A percentile compares a stretch with the other conserved stretches of the same genome.
Conservation (phyloP, 352 stramenopile species). For the Phytophthora sp. region DNA sequence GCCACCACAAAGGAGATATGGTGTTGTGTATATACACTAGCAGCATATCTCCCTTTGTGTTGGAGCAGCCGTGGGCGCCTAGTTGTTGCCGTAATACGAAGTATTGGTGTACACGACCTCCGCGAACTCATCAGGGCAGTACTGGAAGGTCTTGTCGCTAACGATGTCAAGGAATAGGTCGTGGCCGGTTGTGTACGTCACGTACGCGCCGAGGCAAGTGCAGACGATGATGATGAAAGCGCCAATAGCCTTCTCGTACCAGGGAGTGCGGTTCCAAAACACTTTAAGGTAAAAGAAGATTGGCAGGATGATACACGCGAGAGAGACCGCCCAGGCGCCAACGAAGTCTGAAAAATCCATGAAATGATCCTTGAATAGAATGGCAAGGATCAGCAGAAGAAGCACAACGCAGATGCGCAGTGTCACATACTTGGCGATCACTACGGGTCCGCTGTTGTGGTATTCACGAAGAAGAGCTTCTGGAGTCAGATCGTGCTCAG, state of each 20-base stretch:
- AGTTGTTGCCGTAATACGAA: constrained; percentile 50
- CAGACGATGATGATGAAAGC: constrained; percentile 41
- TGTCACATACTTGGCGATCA: constrained; percentile 44
- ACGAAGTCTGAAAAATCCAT: constrained; percentile 69
- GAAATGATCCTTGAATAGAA: constrained; percentile 66
- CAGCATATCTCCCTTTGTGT: constrained; percentile 20
- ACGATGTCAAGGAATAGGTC: constrained; percentile 35
- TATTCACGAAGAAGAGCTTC: constrained; percentile 41
- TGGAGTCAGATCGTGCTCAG: constrained; percentile 37
- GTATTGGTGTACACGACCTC: constrained; percentile 49
- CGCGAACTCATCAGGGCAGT: constrained; percentile 54
- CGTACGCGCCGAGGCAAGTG: constrained; percentile 40
- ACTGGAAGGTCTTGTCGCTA: constrained; percentile 50
- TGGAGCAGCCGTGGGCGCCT: constrained; percentile 29
- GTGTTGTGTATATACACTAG: constrained; percentile 17
- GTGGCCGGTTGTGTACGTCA: constrained; percentile 46
- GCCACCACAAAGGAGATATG: constrained; percentile 13
- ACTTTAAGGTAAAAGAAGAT: constrained; percentile 76
- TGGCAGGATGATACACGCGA: constrained; percentile 69
- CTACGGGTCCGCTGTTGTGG: constrained; percentile 37
- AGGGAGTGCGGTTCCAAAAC: constrained; percentile 44
- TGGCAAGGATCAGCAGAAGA: constrained; percentile 47
- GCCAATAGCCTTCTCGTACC: constrained; percentile 46
- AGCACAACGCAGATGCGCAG: constrained; percentile 46
- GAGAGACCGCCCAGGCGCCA: constrained; percentile 53